Evolutionary conservation across 106 monocot genomes (phyloP).

Genomic region (Dactylorhiza incarnata): DNA sequence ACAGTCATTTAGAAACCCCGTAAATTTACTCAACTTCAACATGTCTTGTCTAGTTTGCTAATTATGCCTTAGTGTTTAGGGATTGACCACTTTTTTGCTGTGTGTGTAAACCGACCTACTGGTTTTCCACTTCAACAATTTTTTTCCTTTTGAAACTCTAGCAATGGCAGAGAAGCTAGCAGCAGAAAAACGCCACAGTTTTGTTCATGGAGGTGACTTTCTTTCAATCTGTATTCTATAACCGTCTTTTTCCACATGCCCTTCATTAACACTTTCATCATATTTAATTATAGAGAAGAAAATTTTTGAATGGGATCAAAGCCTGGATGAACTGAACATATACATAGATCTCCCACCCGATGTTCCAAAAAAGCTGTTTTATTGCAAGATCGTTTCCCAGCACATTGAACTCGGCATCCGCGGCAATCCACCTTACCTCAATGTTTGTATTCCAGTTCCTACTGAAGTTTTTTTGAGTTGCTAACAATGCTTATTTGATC

Average conservation of each 20-base stretch:
- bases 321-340: conserved; percentile 63
- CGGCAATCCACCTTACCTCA: conserved; percentile 78
- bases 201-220: conserved; percentile 30
- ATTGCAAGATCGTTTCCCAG: conserved; percentile 61
- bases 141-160: too few relatives aligned
- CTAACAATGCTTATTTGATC: not conserved
- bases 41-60: too few relatives aligned
- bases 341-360: conserved; percentile 59
- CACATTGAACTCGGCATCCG: conserved; percentile 86
- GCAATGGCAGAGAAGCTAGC: conserved; percentile 58
- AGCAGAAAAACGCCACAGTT: conserved; percentile 42
- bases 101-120: not conserved
- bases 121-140: not conserved
- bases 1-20: too few relatives aligned
- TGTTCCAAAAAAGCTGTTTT: conserved; percentile 72
- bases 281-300: conserved; percentile 41
- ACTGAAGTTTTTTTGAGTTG: not conserved
- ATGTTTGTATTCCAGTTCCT: conserved; percentile 27
- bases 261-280: not conserved
- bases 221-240: not conserved
- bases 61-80: too few relatives aligned
- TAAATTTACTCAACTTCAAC: too few relatives aligned
- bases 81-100: too few relatives aligned
- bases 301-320: conserved; percentile 85
- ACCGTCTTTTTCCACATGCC: not conserved